A percentile compares a stretch with the other conserved stretches of the same genome.
Conservation (phyloP, 225 moss, liverwort and hornwort genomes). For the Polytrichum formosum region DNA sequence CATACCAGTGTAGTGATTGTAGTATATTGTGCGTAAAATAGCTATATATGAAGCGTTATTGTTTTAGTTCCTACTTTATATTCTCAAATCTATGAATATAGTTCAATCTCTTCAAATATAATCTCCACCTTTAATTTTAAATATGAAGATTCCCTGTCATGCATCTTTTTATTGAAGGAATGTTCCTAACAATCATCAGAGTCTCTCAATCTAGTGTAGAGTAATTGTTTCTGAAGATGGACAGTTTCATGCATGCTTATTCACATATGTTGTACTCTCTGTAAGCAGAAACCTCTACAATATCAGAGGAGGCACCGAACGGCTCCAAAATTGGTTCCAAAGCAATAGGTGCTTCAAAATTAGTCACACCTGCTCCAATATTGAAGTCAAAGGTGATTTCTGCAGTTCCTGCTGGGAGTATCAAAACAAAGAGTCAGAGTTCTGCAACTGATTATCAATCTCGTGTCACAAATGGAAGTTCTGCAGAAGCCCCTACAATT, state of each 20-base stretch:
- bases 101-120: no score
- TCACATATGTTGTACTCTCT: constrained; percentile 5
- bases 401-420: constrained; percentile 19
- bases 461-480: constrained; percentile 31
- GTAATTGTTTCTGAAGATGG: neutral
- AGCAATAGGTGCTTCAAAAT: constrained; percentile 25
- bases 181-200: constrained; percentile 1
- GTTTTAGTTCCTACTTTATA: no score
- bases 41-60: no score
- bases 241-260: no score
- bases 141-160: constrained; percentile 10
- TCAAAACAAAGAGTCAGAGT: constrained; percentile 16
- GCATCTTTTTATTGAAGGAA: constrained; percentile 1
- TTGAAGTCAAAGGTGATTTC: constrained; percentile 16
- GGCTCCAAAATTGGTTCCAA: constrained; percentile 23
- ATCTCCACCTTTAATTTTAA: no score
- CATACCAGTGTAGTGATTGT: no score
- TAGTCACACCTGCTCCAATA: constrained; percentile 10
- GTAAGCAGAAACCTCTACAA: constrained; percentile 33
- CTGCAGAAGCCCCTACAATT: constrained; percentile 20
- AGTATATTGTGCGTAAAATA: no score
- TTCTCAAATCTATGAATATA: no score
- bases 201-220: neutral
- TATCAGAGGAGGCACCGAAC: constrained; percentile 24
- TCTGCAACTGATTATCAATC: constrained; percentile 14